A percentile compares a stretch with the other conserved stretches of the same genome.
These are phyloP conservation scores for Penicillium sp. DNA, from an alignment of 2,329 filamentous ascomycete genomes.

Conservation along the genomic window DNA sequence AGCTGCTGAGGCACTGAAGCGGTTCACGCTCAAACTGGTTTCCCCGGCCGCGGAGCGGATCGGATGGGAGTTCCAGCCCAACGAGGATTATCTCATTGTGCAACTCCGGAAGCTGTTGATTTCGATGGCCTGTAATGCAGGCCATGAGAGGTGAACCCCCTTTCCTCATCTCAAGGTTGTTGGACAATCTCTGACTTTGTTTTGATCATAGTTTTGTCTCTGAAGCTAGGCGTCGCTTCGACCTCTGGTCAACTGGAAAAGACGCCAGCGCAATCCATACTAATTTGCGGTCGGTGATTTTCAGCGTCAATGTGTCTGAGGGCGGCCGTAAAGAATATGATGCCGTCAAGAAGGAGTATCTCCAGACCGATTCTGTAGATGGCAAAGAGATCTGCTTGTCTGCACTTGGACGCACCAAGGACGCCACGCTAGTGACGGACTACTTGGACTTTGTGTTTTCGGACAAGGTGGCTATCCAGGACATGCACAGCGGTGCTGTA, in stretches of 20 bases:
- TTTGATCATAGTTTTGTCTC: conserved; percentile 54
- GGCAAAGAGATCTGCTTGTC: conserved; percentile 81
- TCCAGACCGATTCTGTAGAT: conserved; percentile 76
- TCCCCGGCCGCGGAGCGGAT: conserved; percentile 70
- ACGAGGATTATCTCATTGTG: conserved; percentile 76
- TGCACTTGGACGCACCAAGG: conserved; percentile 70
- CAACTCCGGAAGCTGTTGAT: conserved; percentile 82
- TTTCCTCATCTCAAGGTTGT: not conserved
- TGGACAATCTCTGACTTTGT: not conserved
- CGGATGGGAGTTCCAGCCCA: conserved; percentile 76
- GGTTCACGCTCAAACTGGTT: conserved; percentile 74
- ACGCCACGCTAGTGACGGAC: conserved; percentile 63
- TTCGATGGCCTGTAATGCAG: conserved; percentile 66
- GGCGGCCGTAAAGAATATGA: conserved; percentile 67
- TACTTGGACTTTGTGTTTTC: conserved; percentile 74
- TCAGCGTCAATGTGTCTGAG: conserved; percentile 72
- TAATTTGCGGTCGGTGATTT: conserved; percentile 75
- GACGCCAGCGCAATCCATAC: conserved; percentile 71
- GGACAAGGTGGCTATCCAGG: conserved; percentile 76
- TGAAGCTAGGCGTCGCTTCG: conserved; percentile 75
- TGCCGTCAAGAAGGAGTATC: conserved; percentile 79
- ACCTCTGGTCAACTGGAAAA: conserved; percentile 65
- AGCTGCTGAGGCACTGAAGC: conserved; percentile 68
- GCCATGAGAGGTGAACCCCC: conserved; percentile 65
- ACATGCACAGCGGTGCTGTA: conserved; percentile 77